Percentiles rank a stretch among this genome's conserved stretches.
Evolutionary conservation across 2,329 filamentous ascomycete genomes (phyloP).

Genomic region (Esteya vermicola): DNA sequence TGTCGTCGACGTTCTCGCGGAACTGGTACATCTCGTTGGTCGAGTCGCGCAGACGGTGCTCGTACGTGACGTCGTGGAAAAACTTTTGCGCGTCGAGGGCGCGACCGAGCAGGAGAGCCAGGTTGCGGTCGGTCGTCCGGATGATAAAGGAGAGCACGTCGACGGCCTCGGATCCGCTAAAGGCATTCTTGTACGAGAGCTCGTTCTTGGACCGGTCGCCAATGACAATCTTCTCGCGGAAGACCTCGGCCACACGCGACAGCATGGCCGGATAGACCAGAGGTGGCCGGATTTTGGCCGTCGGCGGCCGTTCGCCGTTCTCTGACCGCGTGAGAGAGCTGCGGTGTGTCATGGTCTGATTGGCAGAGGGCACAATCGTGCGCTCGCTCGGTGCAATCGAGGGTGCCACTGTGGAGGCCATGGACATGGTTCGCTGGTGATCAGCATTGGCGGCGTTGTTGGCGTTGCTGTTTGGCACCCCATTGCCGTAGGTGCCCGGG

Average conservation of each 20-base stretch:
- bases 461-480: neutral
- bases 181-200: slow-evolving; percentile 91
- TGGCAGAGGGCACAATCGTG: slow-evolving; percentile 12
- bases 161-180: slow-evolving; percentile 89
- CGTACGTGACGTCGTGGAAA: slow-evolving; percentile 98
- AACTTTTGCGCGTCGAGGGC: slow-evolving; percentile 96
- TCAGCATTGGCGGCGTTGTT: slow-evolving; percentile 26
- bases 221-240: slow-evolving; percentile 74
- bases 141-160: slow-evolving; percentile 95
- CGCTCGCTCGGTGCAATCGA: slow-evolving; percentile 48
- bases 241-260: slow-evolving; percentile 85
- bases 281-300: slow-evolving; percentile 54
- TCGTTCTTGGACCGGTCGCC: slow-evolving; percentile 93
- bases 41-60: slow-evolving; percentile 90
- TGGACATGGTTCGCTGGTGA: slow-evolving; percentile 59
- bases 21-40: slow-evolving; percentile 93
- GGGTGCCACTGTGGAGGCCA: slow-evolving; percentile 69
- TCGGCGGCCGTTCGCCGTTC: slow-evolving; percentile 41
- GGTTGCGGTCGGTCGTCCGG: slow-evolving; percentile 86
- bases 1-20: slow-evolving; percentile 81
- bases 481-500: slow-evolving; percentile 21
- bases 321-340: slow-evolving; percentile 41
- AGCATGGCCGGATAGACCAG: slow-evolving; percentile 88
- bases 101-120: slow-evolving; percentile 79
- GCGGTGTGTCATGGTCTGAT: slow-evolving; percentile 31